phyloP scores from a whole-genome alignment of 129 eudicot genomes.

The Rutidosis leptorrhynchoides region DNA sequence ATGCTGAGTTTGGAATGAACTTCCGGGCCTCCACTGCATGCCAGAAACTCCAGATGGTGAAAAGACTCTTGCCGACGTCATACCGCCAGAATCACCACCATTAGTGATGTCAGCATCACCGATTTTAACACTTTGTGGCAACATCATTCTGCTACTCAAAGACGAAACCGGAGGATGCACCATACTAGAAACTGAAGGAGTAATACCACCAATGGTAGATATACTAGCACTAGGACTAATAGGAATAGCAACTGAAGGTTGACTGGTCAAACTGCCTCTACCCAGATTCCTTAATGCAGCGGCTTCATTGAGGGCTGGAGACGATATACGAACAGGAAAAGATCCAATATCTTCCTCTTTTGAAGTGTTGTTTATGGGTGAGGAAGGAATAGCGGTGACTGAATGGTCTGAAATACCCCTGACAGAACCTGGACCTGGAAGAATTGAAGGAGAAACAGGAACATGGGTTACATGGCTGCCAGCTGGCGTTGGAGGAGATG shows the following conservation, averaged over 20 bases:
- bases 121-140: constrained; percentile 56
- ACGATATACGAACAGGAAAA: constrained; percentile 65
- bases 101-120: constrained; percentile 55
- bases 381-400: constrained; percentile 41
- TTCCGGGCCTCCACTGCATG: constrained; percentile 98
- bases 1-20: constrained; percentile 77
- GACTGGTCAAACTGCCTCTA: constrained; percentile 58
- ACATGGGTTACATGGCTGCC: constrained; percentile 50
- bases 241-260: constrained; percentile 45
- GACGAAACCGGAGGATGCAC: constrained; percentile 56
- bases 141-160: constrained; percentile 64
- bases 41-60: constrained; percentile 78
- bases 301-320: constrained; percentile 66
- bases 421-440: constrained; percentile 42
- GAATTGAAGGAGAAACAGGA: constrained; percentile 33
- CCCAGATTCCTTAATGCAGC: constrained; percentile 61
- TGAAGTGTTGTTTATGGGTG: constrained; percentile 43
- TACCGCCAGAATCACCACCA: constrained; percentile 53
- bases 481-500: constrained; percentile 63
- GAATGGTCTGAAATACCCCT: constrained; percentile 41
- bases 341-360: constrained; percentile 72
- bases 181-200: constrained; percentile 58
- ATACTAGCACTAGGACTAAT: constrained; percentile 47
- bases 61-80: constrained; percentile 58
- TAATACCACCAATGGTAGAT: constrained; percentile 54